Evolutionary conservation across 441 rosid species (phyloP), one percentile per base, ranked within the genome.

Genomic region (Metrosideros polymorpha): DNA sequence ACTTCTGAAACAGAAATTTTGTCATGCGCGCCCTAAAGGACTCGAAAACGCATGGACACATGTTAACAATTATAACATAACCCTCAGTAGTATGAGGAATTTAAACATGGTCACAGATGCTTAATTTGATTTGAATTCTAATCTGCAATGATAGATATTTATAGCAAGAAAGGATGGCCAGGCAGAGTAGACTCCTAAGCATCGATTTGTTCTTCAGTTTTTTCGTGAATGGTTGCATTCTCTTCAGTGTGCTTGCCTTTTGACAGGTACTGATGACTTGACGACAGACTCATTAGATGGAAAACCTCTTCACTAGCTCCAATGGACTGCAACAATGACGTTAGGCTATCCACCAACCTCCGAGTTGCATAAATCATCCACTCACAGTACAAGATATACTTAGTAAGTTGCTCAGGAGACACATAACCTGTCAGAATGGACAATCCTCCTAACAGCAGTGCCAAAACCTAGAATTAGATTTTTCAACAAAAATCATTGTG

Each of bases 361-460:
- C 92, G 89, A 76, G 91, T 89, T 59, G 93, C 91, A 85, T 90
- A 92, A 88, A 92, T 92, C 89, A 92, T 83, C 93, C 93, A 92
- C 84, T 92, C 93, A 25, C 92, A 90, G 86, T 92, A 92, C 35
- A 92, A 85, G 35, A 90, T 84, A 59, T 92, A 92, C 86, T 89
- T 92, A 29, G 90, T 89, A 79, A 92, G 92, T 82, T 92, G 92
- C 86, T 92, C 91, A 10, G 89, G 53, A 53, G 93, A 87, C 82
- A 86, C 86, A 15, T 87, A 86, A 66, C 92, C 86, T 27, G 86
- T 89, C 86, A 92, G 85, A 54, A 92, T 88, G 54, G 90, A 88
- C 86, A 87, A 87, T 85, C 93, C 93, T 89, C 93, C 93, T 30
- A 90, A 84, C 79, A 90, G 85, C 87, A 92, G 86, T 0, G 92